A percentile compares a stretch with the other conserved stretches of the same genome.
phyloP scores from a whole-genome alignment of 2,329 filamentous ascomycete genomes.

The Paraphaeosphaeria sporulosa region DNA sequence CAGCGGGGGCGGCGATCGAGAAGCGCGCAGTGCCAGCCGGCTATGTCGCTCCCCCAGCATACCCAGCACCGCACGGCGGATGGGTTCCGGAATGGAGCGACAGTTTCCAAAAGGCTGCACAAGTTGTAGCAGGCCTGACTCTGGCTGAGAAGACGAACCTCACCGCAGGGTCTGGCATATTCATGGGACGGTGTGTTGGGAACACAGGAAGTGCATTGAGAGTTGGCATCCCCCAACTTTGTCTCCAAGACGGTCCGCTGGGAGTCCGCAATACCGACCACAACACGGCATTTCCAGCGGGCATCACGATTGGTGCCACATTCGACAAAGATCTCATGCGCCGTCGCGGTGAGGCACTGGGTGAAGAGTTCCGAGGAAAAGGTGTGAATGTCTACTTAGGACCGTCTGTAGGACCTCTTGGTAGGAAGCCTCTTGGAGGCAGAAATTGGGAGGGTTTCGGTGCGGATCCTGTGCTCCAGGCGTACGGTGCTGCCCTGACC shows the following conservation, averaged over 20 bases:
- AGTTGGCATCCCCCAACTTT: slow-evolving; percentile 73
- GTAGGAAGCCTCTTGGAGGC: slow-evolving; percentile 68
- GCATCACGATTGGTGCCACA: slow-evolving; percentile 78
- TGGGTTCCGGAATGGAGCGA: slow-evolving; percentile 73
- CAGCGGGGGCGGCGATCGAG: slow-evolving; percentile 35
- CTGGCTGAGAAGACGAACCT: slow-evolving; percentile 82
- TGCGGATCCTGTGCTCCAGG: slow-evolving; percentile 73
- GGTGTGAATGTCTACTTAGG: slow-evolving; percentile 76
- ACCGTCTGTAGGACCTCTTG: slow-evolving; percentile 74
- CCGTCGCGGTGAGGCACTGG: slow-evolving; percentile 71
- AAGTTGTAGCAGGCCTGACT: slow-evolving; percentile 77
- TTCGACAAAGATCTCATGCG: slow-evolving; percentile 78
- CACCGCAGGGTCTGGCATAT: slow-evolving; percentile 73
- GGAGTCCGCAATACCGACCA: slow-evolving; percentile 78
- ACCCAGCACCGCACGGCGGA: slow-evolving; percentile 75
- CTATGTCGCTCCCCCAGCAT: slow-evolving; percentile 65
- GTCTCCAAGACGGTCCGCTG: slow-evolving; percentile 70
- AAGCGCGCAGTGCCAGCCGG: slow-evolving; percentile 43
- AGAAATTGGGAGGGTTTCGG: slow-evolving; percentile 80
- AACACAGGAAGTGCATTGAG: slow-evolving; percentile 76
- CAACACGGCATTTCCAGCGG: slow-evolving; percentile 78
- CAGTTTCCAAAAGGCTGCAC: slow-evolving; percentile 73
- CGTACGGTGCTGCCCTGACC: slow-evolving; percentile 77
- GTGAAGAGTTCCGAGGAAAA: slow-evolving; percentile 76
- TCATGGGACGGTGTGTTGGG: slow-evolving; percentile 76